Percentiles rank a stretch among this genome's conserved stretches.
These are phyloP conservation scores for Chloropicon primus DNA, from an alignment of 139 green algal genomes.

Conservation along the genomic window DNA sequence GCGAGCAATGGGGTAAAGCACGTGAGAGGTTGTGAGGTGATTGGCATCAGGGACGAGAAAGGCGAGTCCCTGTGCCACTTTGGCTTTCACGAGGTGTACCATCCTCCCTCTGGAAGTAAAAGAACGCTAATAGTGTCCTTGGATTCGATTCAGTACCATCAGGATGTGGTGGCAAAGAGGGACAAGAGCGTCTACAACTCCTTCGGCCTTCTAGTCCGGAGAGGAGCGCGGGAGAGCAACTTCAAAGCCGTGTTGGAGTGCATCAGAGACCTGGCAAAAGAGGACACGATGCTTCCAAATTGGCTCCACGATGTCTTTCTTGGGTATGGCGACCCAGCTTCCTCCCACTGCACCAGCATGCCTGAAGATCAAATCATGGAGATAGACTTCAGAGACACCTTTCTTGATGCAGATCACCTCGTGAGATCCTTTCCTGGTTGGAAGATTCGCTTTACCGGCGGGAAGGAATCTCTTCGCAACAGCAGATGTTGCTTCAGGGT, in stretches of 20 bases:
- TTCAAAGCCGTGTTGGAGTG: slow-evolving; percentile 94
- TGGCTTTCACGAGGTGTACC: not conserved
- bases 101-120: slow-evolving; percentile 34
- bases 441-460: too few species aligned
- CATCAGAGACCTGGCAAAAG: slow-evolving; percentile 89
- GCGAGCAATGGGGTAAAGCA: slow-evolving; percentile 54
- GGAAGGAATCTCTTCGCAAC: not conserved
- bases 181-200: slow-evolving; percentile 59
- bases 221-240: slow-evolving; percentile 96
- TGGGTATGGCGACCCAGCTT: slow-evolving; percentile 80
- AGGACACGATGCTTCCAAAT: slow-evolving; percentile 53
- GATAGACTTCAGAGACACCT: slow-evolving; percentile 92
- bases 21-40: slow-evolving; percentile 72
- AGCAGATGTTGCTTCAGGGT: not conserved
- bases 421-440: slow-evolving; percentile 65
- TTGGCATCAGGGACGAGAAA: slow-evolving; percentile 46
- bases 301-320: slow-evolving; percentile 97
- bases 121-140: slow-evolving; percentile 71
- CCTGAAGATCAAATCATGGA: slow-evolving; percentile 9
- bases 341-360: slow-evolving; percentile 52
- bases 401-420: slow-evolving; percentile 80
- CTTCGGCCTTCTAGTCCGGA: slow-evolving; percentile 81
- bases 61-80: not conserved
- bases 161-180: slow-evolving; percentile 38
- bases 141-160: slow-evolving; percentile 90